phyloP scores from a whole-genome alignment of 169 alveolate genomes.

The Condylostoma magnum region DNA sequence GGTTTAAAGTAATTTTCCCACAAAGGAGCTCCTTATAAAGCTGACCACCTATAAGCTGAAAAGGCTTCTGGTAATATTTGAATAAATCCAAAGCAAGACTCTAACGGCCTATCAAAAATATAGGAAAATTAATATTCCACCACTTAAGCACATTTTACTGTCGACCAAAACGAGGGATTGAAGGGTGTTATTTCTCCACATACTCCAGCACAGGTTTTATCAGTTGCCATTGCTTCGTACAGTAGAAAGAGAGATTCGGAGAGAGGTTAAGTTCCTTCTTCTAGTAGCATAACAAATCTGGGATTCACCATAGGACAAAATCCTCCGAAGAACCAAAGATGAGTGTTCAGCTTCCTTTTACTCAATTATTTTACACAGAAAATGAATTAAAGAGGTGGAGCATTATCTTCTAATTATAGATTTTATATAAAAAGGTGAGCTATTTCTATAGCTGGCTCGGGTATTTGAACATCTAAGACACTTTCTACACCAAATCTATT shows the following conservation, averaged over 20 bases:
- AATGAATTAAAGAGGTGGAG: neutral
- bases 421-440: constrained; percentile 14
- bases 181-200: constrained; percentile 41
- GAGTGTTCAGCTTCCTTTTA: constrained; percentile 26
- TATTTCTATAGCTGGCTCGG: neutral
- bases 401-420: neutral
- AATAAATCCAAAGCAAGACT: constrained; percentile 29
- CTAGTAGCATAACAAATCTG: constrained; percentile 15
- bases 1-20: constrained; percentile 38
- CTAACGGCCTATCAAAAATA: constrained; percentile 40
- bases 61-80: constrained; percentile 44
- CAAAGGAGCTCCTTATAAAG: constrained; percentile 21
- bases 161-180: neutral
- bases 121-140: constrained; percentile 36
- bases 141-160: constrained; percentile 20
- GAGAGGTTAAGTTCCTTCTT: constrained; percentile 23
- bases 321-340: constrained; percentile 33
- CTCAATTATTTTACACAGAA: constrained; percentile 23
- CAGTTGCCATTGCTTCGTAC: constrained; percentile 30
- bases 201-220: constrained; percentile 27
- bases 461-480: neutral
- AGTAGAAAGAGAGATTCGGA: neutral
- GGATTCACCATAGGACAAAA: constrained; percentile 23
- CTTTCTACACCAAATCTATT: neutral
- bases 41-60: constrained; percentile 41